Evolutionary conservation across 176 grass and related monocot genomes (phyloP), one percentile per base, ranked within the genome.

Genomic region (Rhynchospora breviuscula): DNA sequence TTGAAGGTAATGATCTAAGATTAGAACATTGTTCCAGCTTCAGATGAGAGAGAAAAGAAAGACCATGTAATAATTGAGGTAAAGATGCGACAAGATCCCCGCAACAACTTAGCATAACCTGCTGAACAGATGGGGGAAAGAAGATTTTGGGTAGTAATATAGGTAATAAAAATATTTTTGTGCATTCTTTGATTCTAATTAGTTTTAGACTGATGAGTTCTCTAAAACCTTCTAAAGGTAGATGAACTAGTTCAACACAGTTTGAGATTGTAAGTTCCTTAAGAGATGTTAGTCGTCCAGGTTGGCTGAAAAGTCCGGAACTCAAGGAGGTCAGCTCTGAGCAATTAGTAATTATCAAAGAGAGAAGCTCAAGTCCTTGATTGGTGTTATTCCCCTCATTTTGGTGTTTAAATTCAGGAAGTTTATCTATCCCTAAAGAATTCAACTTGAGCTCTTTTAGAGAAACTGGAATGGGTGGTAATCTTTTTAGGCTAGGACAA

Each of bases 401-500:
- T 10, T 64, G 11, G 1, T 64, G 60, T 21, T 66, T 64, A 46
- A 53, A 48, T 2, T 2, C 8, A 11, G 79, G 79, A 64, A 82
- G 7, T 49, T 43, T 48, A 66, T 4, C 43, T 64, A 19, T 63
- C 40, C 4, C 21, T 35, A 66, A 7, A 8, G 0, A 64, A 33
- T 18, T 33, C 21, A 82, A 51, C 15, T 67, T 12, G 14, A 65
- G 44, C 19, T 48, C 13, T 67, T 63, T 53, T 21, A 67, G 7
- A 17, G 10, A 9, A 10, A 13, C 1, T 1, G 79, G 79, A 49
- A 82, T 48, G 7, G 72, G 48, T 76, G 74, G 72, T n/a, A 86
- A 80, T 43, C 48, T 14, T 22, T 45, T 80, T 18, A 86, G 46
- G 23, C 66, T 79, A 6, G 74, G 72, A 48, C 84, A 86, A 0